Conservation (phyloP, 2,329 filamentous ascomycete genomes). For the Exserohilum turcica region DNA sequence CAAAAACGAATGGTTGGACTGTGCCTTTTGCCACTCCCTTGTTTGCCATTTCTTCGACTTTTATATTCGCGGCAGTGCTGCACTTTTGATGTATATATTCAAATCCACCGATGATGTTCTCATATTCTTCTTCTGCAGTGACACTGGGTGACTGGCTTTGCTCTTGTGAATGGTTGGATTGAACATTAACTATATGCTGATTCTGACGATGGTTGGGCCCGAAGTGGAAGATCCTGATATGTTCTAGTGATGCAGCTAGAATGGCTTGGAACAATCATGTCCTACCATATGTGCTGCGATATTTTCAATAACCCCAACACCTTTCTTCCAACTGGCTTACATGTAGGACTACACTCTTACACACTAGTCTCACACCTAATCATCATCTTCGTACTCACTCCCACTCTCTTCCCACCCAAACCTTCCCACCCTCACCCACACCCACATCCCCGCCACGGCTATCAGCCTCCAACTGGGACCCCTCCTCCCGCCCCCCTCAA, state of each 20-base stretch:
- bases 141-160: background rate
- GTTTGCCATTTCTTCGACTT: background rate
- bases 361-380: no score
- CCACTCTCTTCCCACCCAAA: background rate
- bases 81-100: slow-evolving; percentile 4
- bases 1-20: background rate
- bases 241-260: no score
- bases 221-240: no score
- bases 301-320: no score
- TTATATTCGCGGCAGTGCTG: slow-evolving; percentile 5
- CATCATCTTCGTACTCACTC: background rate
- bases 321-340: no score
- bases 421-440: background rate
- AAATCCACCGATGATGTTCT: background rate
- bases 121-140: no score
- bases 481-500: slow-evolving; percentile 7
- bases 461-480: background rate
- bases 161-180: background rate
- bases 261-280: no score
- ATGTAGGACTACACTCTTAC: no score
- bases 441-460: background rate
- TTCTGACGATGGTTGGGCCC: no score
- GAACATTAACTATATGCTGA: no score
- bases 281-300: no score
- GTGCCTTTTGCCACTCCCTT: background rate